These are phyloP conservation scores for Psilocybe sp. DNA, from an alignment of 768 basidiomycete species.

Conservation along the genomic window DNA sequence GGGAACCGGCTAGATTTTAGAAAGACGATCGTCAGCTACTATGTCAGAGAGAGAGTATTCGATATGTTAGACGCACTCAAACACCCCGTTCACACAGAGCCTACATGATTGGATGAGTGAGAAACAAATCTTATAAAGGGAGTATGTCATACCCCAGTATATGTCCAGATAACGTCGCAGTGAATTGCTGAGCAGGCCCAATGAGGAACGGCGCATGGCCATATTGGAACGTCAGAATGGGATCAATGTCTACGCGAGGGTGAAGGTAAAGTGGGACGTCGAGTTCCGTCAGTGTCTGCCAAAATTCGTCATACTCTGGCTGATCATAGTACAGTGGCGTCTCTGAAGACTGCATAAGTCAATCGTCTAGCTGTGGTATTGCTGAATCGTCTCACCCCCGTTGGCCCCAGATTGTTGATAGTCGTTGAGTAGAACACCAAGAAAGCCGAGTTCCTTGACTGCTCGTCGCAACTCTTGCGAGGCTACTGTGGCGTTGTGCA, in stretches of 20 bases:
- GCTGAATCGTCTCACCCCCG: slow-evolving; percentile 23
- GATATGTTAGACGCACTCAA: slow-evolving; percentile 24
- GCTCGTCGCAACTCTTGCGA: slow-evolving; percentile 37
- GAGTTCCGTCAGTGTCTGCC: slow-evolving; percentile 34
- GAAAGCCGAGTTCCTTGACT: slow-evolving; percentile 36
- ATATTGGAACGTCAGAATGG: slow-evolving; percentile 23
- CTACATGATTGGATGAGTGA: slow-evolving; percentile 4
- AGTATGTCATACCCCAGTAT: slow-evolving; percentile 29
- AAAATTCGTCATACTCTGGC: slow-evolving; percentile 36
- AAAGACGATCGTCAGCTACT: background rate
- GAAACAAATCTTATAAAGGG: background rate
- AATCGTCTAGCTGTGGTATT: no score
- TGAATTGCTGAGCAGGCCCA: slow-evolving; percentile 34
- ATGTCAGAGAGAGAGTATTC: background rate
- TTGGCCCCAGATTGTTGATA: slow-evolving; percentile 41
- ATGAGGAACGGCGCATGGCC: slow-evolving; percentile 30
- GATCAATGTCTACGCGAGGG: slow-evolving; percentile 28
- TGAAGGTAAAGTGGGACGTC: slow-evolving; percentile 39
- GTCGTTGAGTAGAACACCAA: slow-evolving; percentile 41
- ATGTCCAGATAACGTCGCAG: slow-evolving; percentile 36
- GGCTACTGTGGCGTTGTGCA: slow-evolving; percentile 43
- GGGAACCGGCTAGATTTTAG: slow-evolving; percentile 35
- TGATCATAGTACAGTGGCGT: slow-evolving; percentile 37
- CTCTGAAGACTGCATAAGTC: slow-evolving; percentile 15
- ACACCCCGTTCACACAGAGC: slow-evolving; percentile 34